These are phyloP conservation scores for Irpex sp. DNA, from an alignment of 1,284 basidiomycete species.

Conservation along the genomic window DNA sequence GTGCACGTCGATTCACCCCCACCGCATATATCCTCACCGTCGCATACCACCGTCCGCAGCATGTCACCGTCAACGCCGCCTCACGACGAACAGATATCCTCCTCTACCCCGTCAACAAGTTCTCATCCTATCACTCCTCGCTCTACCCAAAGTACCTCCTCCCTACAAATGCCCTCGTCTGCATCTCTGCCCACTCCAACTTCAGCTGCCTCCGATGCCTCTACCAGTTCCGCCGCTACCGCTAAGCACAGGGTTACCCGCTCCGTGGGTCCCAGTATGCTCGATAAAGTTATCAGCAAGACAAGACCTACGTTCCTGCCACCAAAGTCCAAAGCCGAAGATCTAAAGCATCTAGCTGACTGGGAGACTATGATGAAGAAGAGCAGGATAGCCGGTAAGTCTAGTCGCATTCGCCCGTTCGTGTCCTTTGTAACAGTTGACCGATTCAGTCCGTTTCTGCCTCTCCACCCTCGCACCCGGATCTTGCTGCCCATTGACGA, in stretches of 20 bases:
- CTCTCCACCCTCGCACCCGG: background rate
- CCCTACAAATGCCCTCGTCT: slow-evolving; percentile 16
- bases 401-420: slow-evolving; percentile 5
- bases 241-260: slow-evolving; percentile 39
- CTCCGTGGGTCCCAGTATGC: slow-evolving; percentile 56
- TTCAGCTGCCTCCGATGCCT: slow-evolving; percentile 12
- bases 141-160: slow-evolving; percentile 16
- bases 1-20: slow-evolving; percentile 14
- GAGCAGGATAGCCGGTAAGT: slow-evolving; percentile 65
- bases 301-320: slow-evolving; percentile 81
- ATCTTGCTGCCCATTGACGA: background rate
- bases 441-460: slow-evolving; percentile 21
- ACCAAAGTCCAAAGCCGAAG: slow-evolving; percentile 78
- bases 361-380: slow-evolving; percentile 92
- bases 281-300: slow-evolving; percentile 73
- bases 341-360: slow-evolving; percentile 78
- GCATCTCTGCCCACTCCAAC: slow-evolving; percentile 11
- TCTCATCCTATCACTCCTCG: slow-evolving; percentile 11
- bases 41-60: slow-evolving; percentile 2
- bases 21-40: slow-evolving; percentile 1
- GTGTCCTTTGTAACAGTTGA: slow-evolving; percentile 21
- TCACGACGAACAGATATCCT: background rate
- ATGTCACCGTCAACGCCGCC: background rate
- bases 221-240: slow-evolving; percentile 8
- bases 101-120: background rate